phyloP scores from a whole-genome alignment of 208 protist species.

The Naegleria lovaniensis region DNA sequence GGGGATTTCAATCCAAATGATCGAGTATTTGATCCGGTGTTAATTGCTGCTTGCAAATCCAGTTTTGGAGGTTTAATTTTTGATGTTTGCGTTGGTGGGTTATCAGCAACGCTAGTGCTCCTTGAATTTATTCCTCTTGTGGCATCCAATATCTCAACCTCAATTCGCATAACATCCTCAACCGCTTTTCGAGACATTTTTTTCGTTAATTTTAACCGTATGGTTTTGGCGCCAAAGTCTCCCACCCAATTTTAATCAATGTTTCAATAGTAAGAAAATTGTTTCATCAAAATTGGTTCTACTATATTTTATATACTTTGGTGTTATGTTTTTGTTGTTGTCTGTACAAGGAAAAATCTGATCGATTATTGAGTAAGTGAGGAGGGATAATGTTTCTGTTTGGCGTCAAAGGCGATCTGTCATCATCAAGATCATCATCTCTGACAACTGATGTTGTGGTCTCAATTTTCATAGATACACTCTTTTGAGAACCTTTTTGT shows the following conservation, averaged over 20 bases:
- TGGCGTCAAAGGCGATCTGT: background rate
- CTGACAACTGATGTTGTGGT: background rate
- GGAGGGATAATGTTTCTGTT: background rate
- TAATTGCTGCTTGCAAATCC: background rate
- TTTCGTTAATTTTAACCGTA: background rate
- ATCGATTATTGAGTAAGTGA: background rate
- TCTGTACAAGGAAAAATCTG: constrained; percentile 8
- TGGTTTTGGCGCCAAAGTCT: background rate
- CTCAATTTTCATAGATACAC: background rate
- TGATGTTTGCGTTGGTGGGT: background rate
- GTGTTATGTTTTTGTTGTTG: background rate
- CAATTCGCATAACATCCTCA: background rate
- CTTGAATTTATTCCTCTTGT: background rate
- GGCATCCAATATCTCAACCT: background rate
- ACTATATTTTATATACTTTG: background rate
- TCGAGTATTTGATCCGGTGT: background rate
- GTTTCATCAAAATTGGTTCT: background rate
- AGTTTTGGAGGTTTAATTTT: background rate
- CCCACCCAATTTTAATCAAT: too few species aligned
- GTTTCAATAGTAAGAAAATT: background rate
- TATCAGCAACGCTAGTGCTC: background rate
- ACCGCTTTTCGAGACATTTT: background rate
- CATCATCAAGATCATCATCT: background rate
- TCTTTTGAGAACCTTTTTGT: background rate
- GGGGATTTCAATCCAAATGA: background rate